Conservation (phyloP, 2,329 filamentous ascomycete genomes). For the Pseudopyrenochaeta lycopersici region DNA sequence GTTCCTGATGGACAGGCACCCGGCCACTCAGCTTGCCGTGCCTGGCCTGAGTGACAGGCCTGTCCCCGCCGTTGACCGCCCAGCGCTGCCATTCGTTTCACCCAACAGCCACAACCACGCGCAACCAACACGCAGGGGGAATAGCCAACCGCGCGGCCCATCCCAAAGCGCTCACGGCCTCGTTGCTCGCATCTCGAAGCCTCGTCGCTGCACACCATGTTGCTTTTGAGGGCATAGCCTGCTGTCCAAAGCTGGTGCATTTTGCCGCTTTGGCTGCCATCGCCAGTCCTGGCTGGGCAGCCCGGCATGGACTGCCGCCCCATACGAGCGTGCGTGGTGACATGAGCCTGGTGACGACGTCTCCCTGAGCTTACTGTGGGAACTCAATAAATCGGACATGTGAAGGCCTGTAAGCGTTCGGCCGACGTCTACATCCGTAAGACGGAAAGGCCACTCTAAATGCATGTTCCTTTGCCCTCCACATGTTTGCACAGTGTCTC, state of each 20-base stretch:
- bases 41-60: neutral
- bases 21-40: neutral
- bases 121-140: neutral
- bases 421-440: neutral
- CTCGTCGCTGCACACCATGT: neutral
- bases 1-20: neutral
- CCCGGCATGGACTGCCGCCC: neutral
- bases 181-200: slow-evolving; percentile 9
- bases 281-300: neutral
- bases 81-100: slow-evolving; percentile 9
- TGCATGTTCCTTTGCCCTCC: no score
- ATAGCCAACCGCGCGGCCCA: slow-evolving; percentile 8
- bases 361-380: neutral
- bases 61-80: neutral
- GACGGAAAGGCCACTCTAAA: no score
- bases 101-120: slow-evolving; percentile 1
- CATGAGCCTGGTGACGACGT: neutral
- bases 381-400: slow-evolving; percentile 3
- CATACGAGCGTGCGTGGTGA: no score
- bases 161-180: neutral
- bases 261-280: neutral
- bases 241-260: neutral
- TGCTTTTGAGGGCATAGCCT: neutral
- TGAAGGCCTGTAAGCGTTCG: neutral
- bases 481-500: no score